These are phyloP conservation scores for Nitzschia sp. DNA, from an alignment of 108 stramenopile genomes.

Conservation along the genomic window DNA sequence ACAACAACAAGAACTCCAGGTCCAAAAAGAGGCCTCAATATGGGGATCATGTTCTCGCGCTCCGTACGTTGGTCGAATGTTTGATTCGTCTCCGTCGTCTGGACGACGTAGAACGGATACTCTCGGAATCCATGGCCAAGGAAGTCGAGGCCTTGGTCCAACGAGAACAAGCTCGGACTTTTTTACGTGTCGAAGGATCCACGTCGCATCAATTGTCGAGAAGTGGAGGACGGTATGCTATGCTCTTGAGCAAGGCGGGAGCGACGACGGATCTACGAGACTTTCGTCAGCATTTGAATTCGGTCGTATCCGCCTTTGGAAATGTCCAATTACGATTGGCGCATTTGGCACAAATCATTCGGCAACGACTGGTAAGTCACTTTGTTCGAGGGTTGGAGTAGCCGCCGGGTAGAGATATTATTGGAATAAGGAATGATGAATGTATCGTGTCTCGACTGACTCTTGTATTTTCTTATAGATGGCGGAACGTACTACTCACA, in stretches of 20 bases:
- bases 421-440: no score
- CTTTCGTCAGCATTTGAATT: constrained; percentile 70
- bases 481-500: no score
- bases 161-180: constrained; percentile 78
- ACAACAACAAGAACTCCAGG: not conserved
- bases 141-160: constrained; percentile 69
- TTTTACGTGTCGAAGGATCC: constrained; percentile 59
- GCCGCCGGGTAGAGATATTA: no score
- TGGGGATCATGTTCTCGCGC: constrained; percentile 65
- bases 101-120: constrained; percentile 79
- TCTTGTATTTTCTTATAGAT: no score
- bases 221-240: constrained; percentile 25
- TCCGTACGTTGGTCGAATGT: constrained; percentile 84
- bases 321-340: constrained; percentile 73
- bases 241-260: constrained; percentile 42
- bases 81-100: constrained; percentile 64
- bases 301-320: constrained; percentile 75
- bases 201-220: constrained; percentile 13
- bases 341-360: constrained; percentile 85
- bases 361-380: constrained; percentile 82
- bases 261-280: constrained; percentile 52
- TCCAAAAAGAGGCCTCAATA: constrained; percentile 44
- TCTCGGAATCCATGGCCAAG: constrained; percentile 53
- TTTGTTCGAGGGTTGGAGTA: no score
- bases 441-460: no score